Conservation (phyloP, 176 grass and related monocot species). For the Eremochloa ophiuroides region DNA sequence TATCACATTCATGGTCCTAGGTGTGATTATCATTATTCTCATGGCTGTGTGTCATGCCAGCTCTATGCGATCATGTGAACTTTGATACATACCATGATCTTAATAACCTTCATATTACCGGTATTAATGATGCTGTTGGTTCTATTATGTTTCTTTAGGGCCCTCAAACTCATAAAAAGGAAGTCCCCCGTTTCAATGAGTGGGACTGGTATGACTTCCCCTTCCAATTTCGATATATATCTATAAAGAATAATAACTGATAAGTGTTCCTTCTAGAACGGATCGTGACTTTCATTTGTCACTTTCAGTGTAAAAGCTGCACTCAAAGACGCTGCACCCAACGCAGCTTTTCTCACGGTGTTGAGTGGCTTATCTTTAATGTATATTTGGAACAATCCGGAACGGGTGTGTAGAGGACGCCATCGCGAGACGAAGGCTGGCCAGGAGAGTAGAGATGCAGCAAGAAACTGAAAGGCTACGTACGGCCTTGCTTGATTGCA, state of each 20-base stretch:
- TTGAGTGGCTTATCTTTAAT: neutral
- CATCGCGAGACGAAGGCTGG: too few relatives aligned
- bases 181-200: neutral
- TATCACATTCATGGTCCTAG: neutral
- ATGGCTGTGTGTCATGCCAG: neutral
- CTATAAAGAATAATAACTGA: neutral
- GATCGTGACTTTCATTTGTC: too few relatives aligned
- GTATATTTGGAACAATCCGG: neutral
- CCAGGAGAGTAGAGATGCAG: too few relatives aligned
- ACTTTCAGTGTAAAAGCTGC: neutral
- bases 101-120: neutral
- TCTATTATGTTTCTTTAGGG: neutral
- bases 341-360: neutral
- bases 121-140: neutral
- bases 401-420: neutral
- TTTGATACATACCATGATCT: neutral
- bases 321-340: neutral
- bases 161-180: neutral
- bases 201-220: neutral
- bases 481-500: too few relatives aligned
- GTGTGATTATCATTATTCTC: neutral
- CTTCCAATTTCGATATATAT: neutral
- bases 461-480: too few relatives aligned
- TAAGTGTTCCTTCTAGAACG: neutral
- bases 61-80: neutral